These are phyloP conservation scores for Wickerhamiella allomyrinae DNA, from an alignment of 805 yeast species.

Conservation along the genomic window DNA sequence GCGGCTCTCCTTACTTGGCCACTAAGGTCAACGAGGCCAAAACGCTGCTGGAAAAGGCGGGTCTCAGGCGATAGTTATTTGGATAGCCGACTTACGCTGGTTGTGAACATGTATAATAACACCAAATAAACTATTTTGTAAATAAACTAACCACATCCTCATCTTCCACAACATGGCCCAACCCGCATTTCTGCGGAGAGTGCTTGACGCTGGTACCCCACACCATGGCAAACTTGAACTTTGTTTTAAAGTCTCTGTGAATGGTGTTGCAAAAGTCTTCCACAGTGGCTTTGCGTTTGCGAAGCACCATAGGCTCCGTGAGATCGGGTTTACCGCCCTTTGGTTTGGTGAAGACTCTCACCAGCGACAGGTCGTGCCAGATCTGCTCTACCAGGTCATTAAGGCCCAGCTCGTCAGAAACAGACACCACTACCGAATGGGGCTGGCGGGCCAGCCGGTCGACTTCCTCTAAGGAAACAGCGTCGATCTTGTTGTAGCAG, in stretches of 20 bases:
- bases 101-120: too few species aligned
- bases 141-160: conserved; percentile 91
- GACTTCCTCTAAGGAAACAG: conserved; percentile 87
- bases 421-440: conserved; percentile 85
- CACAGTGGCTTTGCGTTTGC: conserved; percentile 56
- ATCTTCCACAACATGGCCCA: conserved; percentile 68
- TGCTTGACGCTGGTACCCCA: conserved; percentile 96
- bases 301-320: conserved; percentile 79
- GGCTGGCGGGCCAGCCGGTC: conserved; percentile 87
- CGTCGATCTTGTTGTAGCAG: conserved; percentile 89
- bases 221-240: conserved; percentile 85
- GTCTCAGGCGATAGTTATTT: conserved; percentile 12
- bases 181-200: conserved; percentile 93
- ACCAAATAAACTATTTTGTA: conserved; percentile 40
- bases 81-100: too few species aligned
- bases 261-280: conserved; percentile 83
- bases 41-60: conserved; percentile 50
- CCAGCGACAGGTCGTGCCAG: conserved; percentile 73
- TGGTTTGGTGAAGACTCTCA: conserved; percentile 71
- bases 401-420: conserved; percentile 75
- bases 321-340: conserved; percentile 75
- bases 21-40: conserved; percentile 81
- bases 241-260: conserved; percentile 82
- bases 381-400: conserved; percentile 83
- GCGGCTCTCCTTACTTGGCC: conserved; percentile 71